These are phyloP conservation scores for Falciphora oryzae DNA, from an alignment of 2,329 filamentous ascomycete species.

Conservation along the genomic window DNA sequence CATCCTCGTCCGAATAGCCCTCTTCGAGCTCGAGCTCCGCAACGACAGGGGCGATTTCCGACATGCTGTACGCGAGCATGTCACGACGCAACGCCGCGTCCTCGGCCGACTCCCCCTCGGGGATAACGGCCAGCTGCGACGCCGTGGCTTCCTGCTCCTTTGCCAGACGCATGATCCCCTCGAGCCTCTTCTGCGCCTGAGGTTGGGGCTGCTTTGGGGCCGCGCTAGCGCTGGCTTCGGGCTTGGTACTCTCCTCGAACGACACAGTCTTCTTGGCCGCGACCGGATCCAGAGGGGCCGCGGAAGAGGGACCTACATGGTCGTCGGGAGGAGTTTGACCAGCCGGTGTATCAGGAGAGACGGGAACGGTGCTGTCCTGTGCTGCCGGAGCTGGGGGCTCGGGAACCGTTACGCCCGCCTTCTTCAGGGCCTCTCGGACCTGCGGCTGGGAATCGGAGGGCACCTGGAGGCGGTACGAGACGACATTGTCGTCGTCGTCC, in stretches of 20 bases:
- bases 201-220: background rate
- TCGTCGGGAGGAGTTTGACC: background rate
- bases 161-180: slow-evolving; percentile 51
- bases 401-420: slow-evolving; percentile 56
- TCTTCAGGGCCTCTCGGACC: slow-evolving; percentile 66
- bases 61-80: slow-evolving; percentile 86
- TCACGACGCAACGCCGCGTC: slow-evolving; percentile 75
- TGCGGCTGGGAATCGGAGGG: slow-evolving; percentile 63
- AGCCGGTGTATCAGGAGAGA: background rate
- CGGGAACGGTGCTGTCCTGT: background rate
- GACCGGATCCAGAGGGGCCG: slow-evolving; percentile 10
- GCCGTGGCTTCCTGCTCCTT: slow-evolving; percentile 46
- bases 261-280: slow-evolving; percentile 54
- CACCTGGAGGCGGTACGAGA: slow-evolving; percentile 60
- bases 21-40: slow-evolving; percentile 85
- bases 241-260: slow-evolving; percentile 56
- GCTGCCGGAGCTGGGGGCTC: background rate
- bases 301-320: background rate
- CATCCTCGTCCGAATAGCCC: slow-evolving; percentile 48
- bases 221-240: slow-evolving; percentile 26
- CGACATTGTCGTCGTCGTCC: slow-evolving; percentile 82
- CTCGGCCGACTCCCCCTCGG: slow-evolving; percentile 70
- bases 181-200: slow-evolving; percentile 32
- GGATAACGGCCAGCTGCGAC: slow-evolving; percentile 50
- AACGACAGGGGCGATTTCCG: slow-evolving; percentile 85